Conservation (phyloP, 2,329 filamentous ascomycete species). For the Cryphonectria naterciae region DNA sequence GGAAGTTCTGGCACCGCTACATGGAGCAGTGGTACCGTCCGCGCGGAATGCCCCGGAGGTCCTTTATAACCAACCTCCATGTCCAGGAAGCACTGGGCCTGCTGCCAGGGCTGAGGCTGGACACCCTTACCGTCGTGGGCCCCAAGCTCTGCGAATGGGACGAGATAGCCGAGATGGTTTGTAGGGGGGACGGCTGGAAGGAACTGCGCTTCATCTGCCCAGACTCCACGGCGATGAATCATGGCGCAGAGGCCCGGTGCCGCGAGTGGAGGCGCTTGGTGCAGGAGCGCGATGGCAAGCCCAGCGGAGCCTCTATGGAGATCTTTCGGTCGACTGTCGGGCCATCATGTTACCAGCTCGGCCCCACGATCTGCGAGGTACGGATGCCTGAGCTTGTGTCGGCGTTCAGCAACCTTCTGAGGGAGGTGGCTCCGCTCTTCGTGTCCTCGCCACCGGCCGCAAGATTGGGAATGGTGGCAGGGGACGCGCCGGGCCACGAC, state of each 20-base stretch:
- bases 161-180: not conserved
- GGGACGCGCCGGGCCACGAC: not conserved
- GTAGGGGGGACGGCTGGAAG: not conserved
- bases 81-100: not conserved
- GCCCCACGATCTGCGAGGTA: not conserved
- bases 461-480: not conserved
- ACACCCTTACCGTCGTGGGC: not conserved
- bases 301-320: not conserved
- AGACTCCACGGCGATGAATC: not conserved
- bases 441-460: not conserved
- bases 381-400: not conserved
- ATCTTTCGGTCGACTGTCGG: not conserved
- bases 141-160: not conserved
- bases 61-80: not conserved
- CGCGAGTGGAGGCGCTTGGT: not conserved
- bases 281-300: not conserved
- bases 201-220: not conserved
- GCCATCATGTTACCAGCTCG: not conserved
- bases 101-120: not conserved
- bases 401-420: not conserved
- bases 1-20: not conserved
- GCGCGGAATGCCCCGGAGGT: too few relatives aligned
- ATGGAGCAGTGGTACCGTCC: not conserved
- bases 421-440: not conserved
- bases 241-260: not conserved